Conservation (phyloP, 73 alveolate genomes). For the Uronychia binucleata region DNA sequence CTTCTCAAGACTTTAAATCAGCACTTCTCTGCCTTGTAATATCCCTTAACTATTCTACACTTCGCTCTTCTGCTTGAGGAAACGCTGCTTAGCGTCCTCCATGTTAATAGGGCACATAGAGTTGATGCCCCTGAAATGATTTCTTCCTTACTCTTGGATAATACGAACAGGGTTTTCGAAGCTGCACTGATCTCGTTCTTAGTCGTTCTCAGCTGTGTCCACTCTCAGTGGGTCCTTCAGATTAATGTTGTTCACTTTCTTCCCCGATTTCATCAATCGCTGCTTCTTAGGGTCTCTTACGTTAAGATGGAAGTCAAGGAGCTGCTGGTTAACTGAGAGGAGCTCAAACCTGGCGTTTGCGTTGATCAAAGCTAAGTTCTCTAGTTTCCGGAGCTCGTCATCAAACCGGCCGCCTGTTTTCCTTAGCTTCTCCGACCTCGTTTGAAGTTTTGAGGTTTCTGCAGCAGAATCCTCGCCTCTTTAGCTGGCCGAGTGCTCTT, state of each 20-base stretch:
- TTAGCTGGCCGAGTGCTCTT: too few species aligned
- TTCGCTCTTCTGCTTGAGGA: not conserved
- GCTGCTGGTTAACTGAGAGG: slow-evolving; percentile 29
- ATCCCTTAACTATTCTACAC: not conserved
- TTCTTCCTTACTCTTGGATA: slow-evolving; percentile 4
- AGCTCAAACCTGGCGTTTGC: slow-evolving; percentile 47
- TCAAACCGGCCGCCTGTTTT: slow-evolving; percentile 10
- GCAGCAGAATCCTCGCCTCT: too few species aligned
- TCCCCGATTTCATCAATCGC: slow-evolving; percentile 3
- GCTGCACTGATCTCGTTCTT: not conserved
- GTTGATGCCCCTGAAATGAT: slow-evolving; percentile 9
- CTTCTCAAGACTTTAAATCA: slow-evolving; percentile 57
- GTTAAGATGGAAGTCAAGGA: slow-evolving; percentile 39
- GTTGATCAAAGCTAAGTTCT: slow-evolving; percentile 21
- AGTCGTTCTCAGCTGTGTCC: not conserved
- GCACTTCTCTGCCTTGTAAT: slow-evolving; percentile 64
- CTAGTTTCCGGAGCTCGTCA: slow-evolving; percentile 30
- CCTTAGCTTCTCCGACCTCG: not conserved
- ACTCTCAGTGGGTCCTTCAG: not conserved
- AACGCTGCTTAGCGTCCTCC: slow-evolving; percentile 3
- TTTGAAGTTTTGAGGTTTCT: too few species aligned
- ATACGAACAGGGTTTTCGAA: slow-evolving; percentile 13
- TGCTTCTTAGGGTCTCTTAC: slow-evolving; percentile 2
- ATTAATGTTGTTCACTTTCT: not conserved
- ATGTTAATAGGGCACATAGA: slow-evolving; percentile 1